Base-by-base conservation (phyloP, 768 basidiomycete species). In the Sarcodon sp. region DNA sequence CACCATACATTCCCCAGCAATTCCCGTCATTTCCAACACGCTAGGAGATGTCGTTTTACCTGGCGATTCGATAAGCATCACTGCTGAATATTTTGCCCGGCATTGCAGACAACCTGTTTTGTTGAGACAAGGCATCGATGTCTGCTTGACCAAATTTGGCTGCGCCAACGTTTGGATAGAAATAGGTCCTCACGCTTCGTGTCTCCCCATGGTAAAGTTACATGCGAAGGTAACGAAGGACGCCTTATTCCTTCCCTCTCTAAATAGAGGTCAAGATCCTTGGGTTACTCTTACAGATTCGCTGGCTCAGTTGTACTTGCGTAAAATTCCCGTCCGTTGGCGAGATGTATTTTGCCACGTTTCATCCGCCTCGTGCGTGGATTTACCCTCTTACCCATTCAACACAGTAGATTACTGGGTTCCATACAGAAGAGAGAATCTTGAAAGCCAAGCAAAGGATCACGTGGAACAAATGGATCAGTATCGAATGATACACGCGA, bases 331-430 rank as follows among this genome's bases (percentile, higher is more conserved):
- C 1, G 49, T 85, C n/a, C 51, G 66, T 31, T 85, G 83, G 84
- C 66, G 76, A 15, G 59, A 64, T 3, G 66, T 75, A 6, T 85
- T 77, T 54, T 55, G 66, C 0, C 70, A 77, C 49, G 48, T 78
- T 6, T 53, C 66, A 0, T 48, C 65, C 7, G 59, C 63, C 7
- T 60, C 63, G 3, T 35, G 51, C 51, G 54, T 72, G n/a, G 70
- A 69, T 50, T 60, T 85, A 9, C 84, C 84, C 0, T 63, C 70
- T 3, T 87, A 86, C 58, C 80, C 82, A 1, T 82, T 84, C 53
- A 64, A 70, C 8, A 64, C 63, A 43, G 65, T 68, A 3, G 70
- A 64, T 18, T 83, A 77, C 57, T 84, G 79, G 80, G 69, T 79
- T 2, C 58, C 63, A 0, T 80, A 65, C 57, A 53, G 60, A 34